A percentile compares a stretch with the other conserved stretches of the same genome.
Evolutionary conservation across 371 early-diverging fungal genomes (phyloP).

Genomic region (Funneliformis caledonium): DNA sequence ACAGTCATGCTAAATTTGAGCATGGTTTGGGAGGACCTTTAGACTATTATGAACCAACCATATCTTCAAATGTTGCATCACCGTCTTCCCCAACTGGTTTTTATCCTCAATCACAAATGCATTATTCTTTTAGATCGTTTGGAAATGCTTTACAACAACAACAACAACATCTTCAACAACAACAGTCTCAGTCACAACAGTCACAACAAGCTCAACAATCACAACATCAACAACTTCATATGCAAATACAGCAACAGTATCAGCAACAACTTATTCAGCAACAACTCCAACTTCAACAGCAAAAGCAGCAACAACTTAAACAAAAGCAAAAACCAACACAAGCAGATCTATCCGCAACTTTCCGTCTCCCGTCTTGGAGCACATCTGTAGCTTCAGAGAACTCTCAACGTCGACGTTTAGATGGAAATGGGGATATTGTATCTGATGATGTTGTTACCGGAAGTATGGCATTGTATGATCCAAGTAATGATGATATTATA

Average conservation of each 20-base stretch:
- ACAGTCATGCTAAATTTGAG: conserved; percentile 32
- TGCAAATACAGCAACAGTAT: not conserved
- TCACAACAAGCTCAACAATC: conserved; percentile 12
- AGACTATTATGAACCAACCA: conserved; percentile 30
- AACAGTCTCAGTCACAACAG: not conserved
- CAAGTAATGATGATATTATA: conserved; percentile 32
- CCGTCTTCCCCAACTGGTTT: conserved; percentile 33
- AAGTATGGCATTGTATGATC: conserved; percentile 41
- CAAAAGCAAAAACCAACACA: conserved; percentile 13
- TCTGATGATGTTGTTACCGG: conserved; percentile 35
- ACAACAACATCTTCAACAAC: conserved; percentile 26
- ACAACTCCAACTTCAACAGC: conserved; percentile 11
- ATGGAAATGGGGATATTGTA: conserved; percentile 24
- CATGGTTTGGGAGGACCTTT: conserved; percentile 27
- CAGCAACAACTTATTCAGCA: not conserved
- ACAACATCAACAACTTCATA: conserved; percentile 17
- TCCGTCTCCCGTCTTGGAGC: conserved; percentile 37
- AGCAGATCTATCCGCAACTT: conserved; percentile 15
- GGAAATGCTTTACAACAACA: conserved; percentile 39
- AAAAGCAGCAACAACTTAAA: conserved; percentile 15
- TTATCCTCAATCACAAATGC: conserved; percentile 23
- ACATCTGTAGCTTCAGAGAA: conserved; percentile 38
- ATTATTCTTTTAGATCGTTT: conserved; percentile 33
- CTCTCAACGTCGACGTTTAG: conserved; percentile 18
- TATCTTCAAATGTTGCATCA: not conserved